These are phyloP conservation scores for Vigna angularis DNA, from an alignment of 306 rosid genomes.

Conservation along the genomic window DNA sequence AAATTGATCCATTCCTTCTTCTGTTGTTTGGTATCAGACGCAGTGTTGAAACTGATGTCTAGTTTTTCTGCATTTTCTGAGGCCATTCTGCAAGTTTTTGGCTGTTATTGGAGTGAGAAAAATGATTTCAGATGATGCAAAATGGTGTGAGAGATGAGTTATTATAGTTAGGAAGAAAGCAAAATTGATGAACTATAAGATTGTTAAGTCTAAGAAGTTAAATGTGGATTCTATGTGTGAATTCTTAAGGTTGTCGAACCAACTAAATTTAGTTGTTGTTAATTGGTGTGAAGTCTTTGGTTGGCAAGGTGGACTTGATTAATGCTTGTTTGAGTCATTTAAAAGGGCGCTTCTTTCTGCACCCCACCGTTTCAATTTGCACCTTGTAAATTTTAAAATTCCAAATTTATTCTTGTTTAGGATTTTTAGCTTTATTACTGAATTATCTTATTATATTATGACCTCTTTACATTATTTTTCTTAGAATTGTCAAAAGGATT, in stretches of 20 bases:
- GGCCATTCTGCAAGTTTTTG: constrained; percentile 52
- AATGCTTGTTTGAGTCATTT: too few relatives aligned
- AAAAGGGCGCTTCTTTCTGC: too few relatives aligned
- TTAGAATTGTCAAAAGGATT: too few relatives aligned
- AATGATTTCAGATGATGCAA: constrained; percentile 16
- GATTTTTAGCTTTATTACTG: too few relatives aligned
- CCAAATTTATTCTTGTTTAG: too few relatives aligned
- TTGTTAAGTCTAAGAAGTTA: constrained; percentile 57
- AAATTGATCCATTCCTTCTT: constrained; percentile 52
- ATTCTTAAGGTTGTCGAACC: constrained; percentile 67
- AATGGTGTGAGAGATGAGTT: neutral
- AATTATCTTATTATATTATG: too few relatives aligned
- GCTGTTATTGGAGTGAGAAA: neutral
- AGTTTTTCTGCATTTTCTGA: constrained; percentile 51
- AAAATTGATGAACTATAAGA: constrained; percentile 30
- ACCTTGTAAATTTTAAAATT: too few relatives aligned
- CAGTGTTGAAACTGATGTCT: constrained; percentile 19
- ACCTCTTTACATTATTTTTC: too few relatives aligned
- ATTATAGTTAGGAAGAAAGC: constrained; percentile 42
- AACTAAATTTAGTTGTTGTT: constrained; percentile 51
- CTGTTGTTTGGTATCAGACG: constrained; percentile 19
- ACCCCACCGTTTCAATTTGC: too few relatives aligned
- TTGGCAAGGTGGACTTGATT: too few relatives aligned
- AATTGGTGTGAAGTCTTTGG: constrained; percentile 42
- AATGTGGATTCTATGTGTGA: constrained; percentile 18